Evolutionary conservation across 192 early-diverging fungal species (phyloP).

Genomic region (Globomyces pollinis-pini): DNA sequence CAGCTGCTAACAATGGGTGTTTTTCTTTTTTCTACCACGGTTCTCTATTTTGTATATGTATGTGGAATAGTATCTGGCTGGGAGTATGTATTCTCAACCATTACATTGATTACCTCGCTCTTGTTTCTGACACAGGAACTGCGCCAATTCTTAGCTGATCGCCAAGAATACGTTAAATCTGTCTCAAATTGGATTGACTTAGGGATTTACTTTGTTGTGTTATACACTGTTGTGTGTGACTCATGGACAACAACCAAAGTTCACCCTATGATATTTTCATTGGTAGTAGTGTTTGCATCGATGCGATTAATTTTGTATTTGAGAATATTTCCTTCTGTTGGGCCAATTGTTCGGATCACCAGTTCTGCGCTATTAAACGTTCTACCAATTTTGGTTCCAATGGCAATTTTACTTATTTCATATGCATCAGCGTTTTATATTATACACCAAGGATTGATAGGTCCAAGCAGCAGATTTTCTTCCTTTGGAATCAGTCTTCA

Average conservation of each 20-base stretch:
- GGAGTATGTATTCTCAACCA: neutral
- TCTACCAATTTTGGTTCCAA: slow-evolving; percentile 35
- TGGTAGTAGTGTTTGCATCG: slow-evolving; percentile 28
- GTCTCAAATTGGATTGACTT: slow-evolving; percentile 28
- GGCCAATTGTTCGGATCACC: slow-evolving; percentile 30
- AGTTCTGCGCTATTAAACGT: slow-evolving; percentile 30
- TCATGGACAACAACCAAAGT: slow-evolving; percentile 13
- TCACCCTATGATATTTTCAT: slow-evolving; percentile 25
- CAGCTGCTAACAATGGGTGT: too few relatives aligned
- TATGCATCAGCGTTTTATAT: slow-evolving; percentile 33
- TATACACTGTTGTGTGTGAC: slow-evolving; percentile 23
- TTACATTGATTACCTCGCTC: slow-evolving; percentile 16
- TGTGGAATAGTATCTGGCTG: too few relatives aligned
- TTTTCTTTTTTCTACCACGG: too few relatives aligned
- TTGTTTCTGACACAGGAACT: slow-evolving; percentile 31
- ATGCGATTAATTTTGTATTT: slow-evolving; percentile 27
- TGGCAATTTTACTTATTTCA: slow-evolving; percentile 22
- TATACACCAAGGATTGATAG: slow-evolving; percentile 12
- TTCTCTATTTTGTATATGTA: too few relatives aligned
- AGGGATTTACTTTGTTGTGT: slow-evolving; percentile 20
- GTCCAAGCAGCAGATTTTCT: slow-evolving; percentile 12
- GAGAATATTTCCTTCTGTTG: slow-evolving; percentile 34
- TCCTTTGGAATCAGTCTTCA: slow-evolving; percentile 27
- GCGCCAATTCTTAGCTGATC: slow-evolving; percentile 29
- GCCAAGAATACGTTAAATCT: slow-evolving; percentile 24